Evolutionary conservation across 192 early-diverging fungal genomes (phyloP).

Genomic region (Backusella tuberculispora): DNA sequence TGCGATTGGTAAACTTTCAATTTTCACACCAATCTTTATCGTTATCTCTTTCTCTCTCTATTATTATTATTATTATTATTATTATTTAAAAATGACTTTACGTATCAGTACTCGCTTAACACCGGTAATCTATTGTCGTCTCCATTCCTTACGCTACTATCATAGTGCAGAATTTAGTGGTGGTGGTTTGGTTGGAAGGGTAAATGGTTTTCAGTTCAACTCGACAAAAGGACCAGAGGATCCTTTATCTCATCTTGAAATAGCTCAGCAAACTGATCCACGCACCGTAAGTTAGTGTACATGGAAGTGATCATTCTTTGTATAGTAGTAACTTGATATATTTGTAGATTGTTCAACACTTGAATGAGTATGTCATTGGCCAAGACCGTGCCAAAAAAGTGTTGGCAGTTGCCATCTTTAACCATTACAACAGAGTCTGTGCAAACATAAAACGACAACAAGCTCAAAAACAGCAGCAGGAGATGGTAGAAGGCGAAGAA

Average conservation of each 20-base stretch:
- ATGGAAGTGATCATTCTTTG: neutral
- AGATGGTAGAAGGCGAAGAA: conserved; percentile 21
- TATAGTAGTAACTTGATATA: neutral
- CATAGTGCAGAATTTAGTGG: conserved; percentile 10
- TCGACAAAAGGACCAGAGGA: neutral
- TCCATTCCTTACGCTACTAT: neutral
- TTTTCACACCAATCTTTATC: neutral
- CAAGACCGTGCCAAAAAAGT: conserved; percentile 85
- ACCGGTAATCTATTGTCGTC: neutral
- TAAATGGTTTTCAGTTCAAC: neutral
- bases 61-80: neutral
- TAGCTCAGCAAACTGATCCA: conserved; percentile 17
- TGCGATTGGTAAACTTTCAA: neutral
- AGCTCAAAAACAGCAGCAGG: conserved; percentile 35
- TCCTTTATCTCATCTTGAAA: conserved; percentile 17
- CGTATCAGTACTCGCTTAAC: conserved; percentile 8
- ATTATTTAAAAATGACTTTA: neutral
- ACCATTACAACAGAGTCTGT: conserved; percentile 80
- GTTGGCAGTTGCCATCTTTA: conserved; percentile 83
- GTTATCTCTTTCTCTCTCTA: neutral
- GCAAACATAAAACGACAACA: conserved; percentile 66
- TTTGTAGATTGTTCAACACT: conserved; percentile 69
- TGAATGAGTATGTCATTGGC: conserved; percentile 89
- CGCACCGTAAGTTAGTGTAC: conserved; percentile 14
- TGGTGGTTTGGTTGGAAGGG: neutral